A percentile compares a stretch with the other conserved stretches of the same genome.
phyloP scores from a whole-genome alignment of 169 alveolate species.

The Neospora caninum region DNA sequence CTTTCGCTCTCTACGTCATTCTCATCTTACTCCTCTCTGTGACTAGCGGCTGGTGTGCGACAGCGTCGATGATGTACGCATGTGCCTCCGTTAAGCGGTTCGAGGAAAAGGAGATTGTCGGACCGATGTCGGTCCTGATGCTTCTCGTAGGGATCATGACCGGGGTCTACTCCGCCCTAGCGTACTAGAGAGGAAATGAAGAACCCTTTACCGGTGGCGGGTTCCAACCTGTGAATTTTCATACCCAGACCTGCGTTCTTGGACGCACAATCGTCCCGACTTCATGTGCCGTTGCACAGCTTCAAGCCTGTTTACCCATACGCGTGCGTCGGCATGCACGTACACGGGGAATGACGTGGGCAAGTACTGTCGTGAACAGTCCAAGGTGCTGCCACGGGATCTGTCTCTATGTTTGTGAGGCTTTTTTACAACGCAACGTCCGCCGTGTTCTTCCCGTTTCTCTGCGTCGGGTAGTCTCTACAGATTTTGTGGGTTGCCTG shows the following conservation, averaged over 20 bases:
- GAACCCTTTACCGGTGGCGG: not conserved
- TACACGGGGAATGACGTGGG: too few relatives aligned
- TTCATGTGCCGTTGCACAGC: too few relatives aligned
- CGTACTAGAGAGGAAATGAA: not conserved
- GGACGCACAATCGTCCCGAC: too few relatives aligned
- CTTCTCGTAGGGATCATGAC: conserved; percentile 53
- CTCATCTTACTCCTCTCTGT: conserved; percentile 21
- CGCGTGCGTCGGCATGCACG: too few relatives aligned
- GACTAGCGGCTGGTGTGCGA: conserved; percentile 50
- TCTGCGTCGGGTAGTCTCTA: not conserved
- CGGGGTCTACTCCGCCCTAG: conserved; percentile 57
- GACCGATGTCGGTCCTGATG: conserved; percentile 51
- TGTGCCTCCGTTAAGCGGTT: conserved; percentile 28
- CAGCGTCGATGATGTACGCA: conserved; percentile 17
- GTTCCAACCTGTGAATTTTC: not conserved
- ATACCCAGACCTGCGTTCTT: too few relatives aligned
- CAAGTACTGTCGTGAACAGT: too few relatives aligned
- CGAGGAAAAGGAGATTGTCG: conserved; percentile 55
- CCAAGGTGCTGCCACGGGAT: too few relatives aligned
- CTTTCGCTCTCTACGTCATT: conserved; percentile 1
- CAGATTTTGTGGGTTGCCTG: not conserved
- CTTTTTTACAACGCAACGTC: not conserved
- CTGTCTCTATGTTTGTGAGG: too few relatives aligned
- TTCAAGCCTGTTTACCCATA: too few relatives aligned
- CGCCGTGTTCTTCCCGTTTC: not conserved